Percentiles rank a stretch among this genome's conserved stretches.
Conservation (phyloP, 306 rosid species). For the Purshia tridentata region DNA sequence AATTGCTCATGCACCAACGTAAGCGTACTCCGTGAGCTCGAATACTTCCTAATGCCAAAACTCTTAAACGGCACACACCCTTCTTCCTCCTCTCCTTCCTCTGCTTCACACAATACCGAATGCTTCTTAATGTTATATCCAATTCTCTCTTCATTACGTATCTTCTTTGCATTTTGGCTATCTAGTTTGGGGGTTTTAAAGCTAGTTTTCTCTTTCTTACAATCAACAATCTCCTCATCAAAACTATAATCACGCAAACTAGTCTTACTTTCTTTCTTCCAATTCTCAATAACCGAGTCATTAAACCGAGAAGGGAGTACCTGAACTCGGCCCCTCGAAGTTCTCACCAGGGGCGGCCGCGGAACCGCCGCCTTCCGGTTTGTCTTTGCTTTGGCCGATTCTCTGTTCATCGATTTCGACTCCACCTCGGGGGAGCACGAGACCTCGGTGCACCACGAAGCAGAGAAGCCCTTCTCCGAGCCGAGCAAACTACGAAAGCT, state of each 20-base stretch:
- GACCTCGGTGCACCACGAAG: slow-evolving; percentile 65
- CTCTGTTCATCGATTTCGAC: slow-evolving; percentile 39
- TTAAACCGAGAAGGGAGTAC: slow-evolving; percentile 96
- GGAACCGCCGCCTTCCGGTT: slow-evolving; percentile 48
- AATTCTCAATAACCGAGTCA: slow-evolving; percentile 93
- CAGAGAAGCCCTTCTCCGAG: slow-evolving; percentile 57
- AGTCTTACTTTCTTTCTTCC: slow-evolving; percentile 80
- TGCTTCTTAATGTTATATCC: slow-evolving; percentile 41
- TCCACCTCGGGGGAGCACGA: slow-evolving; percentile 60
- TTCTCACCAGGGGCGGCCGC: slow-evolving; percentile 87
- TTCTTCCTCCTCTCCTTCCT: slow-evolving; percentile 32
- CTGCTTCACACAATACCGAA: slow-evolving; percentile 54
- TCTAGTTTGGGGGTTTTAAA: slow-evolving; percentile 44
- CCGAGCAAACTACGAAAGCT: slow-evolving; percentile 60
- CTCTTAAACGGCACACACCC: slow-evolving; percentile 32
- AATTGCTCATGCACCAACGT: slow-evolving; percentile 38
- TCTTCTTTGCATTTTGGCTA: slow-evolving; percentile 47
- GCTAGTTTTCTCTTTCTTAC: slow-evolving; percentile 51
- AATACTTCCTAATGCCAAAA: slow-evolving; percentile 46
- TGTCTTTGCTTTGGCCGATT: slow-evolving; percentile 29
- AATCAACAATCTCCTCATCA: slow-evolving; percentile 54
- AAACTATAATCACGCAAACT: slow-evolving; percentile 44
- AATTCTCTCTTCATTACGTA: slow-evolving; percentile 32
- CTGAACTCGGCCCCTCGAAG: slow-evolving; percentile 95
- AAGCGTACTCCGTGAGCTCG: slow-evolving; percentile 45